Evolutionary conservation across 768 basidiomycete species (phyloP).

Genomic region (Steccherinum ochraceum): DNA sequence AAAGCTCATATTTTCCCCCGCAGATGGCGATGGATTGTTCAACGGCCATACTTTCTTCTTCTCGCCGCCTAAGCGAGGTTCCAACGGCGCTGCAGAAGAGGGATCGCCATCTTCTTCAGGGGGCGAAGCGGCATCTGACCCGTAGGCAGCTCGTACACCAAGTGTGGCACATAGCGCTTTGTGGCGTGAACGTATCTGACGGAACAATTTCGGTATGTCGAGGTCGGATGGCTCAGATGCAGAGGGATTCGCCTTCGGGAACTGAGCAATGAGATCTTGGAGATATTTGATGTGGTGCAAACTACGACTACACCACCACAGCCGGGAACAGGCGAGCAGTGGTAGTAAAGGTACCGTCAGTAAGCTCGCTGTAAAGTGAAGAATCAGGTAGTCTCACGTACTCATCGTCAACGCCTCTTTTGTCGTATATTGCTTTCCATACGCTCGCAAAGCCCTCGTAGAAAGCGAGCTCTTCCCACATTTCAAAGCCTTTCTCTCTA

Average conservation of each 20-base stretch:
- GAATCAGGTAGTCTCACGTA: constrained; percentile 25
- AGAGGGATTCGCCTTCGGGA: constrained; percentile 75
- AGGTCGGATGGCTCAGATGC: constrained; percentile 37
- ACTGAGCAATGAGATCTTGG: constrained; percentile 62
- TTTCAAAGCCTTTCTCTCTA: constrained; percentile 85
- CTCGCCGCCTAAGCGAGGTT: no score
- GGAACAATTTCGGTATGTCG: constrained; percentile 73
- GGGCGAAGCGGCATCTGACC: neutral
- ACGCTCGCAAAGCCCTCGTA: constrained; percentile 80
- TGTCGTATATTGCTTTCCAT: constrained; percentile 52
- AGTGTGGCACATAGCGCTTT: constrained; percentile 79
- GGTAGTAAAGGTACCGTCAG: neutral
- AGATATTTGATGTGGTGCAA: constrained; percentile 62
- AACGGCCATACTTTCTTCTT: neutral
- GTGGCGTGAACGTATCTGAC: constrained; percentile 84
- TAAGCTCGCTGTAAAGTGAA: neutral
- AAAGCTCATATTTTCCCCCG: constrained; percentile 1
- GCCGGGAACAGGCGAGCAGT: constrained; percentile 1
- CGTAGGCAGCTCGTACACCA: constrained; percentile 42
- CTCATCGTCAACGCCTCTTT: constrained; percentile 41
- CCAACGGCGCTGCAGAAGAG: neutral
- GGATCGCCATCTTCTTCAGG: neutral
- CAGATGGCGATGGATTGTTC: neutral
- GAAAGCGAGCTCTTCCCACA: constrained; percentile 96
- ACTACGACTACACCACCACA: constrained; percentile 42